A percentile compares a stretch with the other conserved stretches of the same genome.
Evolutionary conservation across 225 moss, liverwort and hornwort species (phyloP).

Genomic region (Marchantia polymorpha): DNA sequence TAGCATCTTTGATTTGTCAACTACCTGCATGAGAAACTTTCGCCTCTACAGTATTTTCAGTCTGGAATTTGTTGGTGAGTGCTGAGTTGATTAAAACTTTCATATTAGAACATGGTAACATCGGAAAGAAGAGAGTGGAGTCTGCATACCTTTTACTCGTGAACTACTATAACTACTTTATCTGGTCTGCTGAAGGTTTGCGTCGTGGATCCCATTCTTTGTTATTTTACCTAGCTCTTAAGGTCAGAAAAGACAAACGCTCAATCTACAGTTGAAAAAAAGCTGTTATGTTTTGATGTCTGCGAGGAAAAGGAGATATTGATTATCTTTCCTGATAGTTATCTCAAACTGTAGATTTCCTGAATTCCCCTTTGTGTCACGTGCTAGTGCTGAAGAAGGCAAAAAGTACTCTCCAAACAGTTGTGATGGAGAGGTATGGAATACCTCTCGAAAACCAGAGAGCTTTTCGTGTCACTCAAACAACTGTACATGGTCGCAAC

Average conservation of each 20-base stretch:
- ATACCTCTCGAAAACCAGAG: conserved; percentile 33
- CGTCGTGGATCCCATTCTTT: too few relatives aligned
- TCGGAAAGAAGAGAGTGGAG: not conserved
- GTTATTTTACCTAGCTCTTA: too few relatives aligned
- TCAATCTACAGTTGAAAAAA: not conserved
- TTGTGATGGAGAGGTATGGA: conserved; percentile 30
- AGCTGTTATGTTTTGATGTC: not conserved
- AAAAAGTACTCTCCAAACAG: conserved; percentile 32
- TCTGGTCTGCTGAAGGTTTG: too few relatives aligned
- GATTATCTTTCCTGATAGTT: not conserved
- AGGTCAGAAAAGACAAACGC: not conserved
- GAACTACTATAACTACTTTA: too few relatives aligned
- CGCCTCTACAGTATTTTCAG: not conserved
- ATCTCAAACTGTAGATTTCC: not conserved
- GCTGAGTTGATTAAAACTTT: not conserved
- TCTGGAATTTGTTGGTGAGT: not conserved
- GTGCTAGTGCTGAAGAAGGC: conserved; percentile 32
- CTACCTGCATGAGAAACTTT: not conserved
- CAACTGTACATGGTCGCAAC: conserved; percentile 28
- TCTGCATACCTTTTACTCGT: not conserved
- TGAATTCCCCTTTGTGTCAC: conserved; percentile 5
- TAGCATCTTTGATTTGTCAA: too few relatives aligned
- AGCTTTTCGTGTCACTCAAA: conserved; percentile 33
- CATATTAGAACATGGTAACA: not conserved
- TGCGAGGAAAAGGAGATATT: not conserved